These are phyloP conservation scores for Vitis amurensis DNA, from an alignment of 164 flowering plant species.

Conservation along the genomic window DNA sequence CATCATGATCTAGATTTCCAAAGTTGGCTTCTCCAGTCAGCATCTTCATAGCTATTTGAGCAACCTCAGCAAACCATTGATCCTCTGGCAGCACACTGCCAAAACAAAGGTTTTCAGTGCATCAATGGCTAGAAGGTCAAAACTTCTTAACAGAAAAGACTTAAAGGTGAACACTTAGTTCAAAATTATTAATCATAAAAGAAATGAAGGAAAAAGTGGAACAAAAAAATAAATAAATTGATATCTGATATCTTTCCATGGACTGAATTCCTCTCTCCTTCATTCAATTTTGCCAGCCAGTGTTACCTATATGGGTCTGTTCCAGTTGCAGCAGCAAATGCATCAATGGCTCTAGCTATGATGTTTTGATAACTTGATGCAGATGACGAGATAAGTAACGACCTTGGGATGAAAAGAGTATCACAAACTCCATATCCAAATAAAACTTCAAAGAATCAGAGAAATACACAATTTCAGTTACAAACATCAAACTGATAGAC, in stretches of 20 bases:
- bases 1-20: conserved; percentile 34
- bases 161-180: too few species aligned
- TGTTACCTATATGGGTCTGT: conserved; percentile 83
- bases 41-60: conserved; percentile 66
- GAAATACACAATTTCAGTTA: neutral
- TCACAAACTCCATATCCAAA: conserved; percentile 92
- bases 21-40: conserved; percentile 48
- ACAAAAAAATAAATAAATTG: neutral
- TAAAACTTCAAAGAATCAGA: conserved; percentile 63
- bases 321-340: conserved; percentile 64
- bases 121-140: neutral
- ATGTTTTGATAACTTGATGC: conserved; percentile 83
- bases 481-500: neutral
- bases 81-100: conserved; percentile 64
- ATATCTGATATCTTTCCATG: too few species aligned
- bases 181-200: too few species aligned
- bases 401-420: conserved; percentile 84
- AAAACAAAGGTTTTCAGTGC: neutral
- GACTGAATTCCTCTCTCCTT: neutral
- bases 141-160: too few species aligned
- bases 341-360: conserved; percentile 78
- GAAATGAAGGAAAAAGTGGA: neutral
- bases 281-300: conserved; percentile 14
- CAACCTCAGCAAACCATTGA: conserved; percentile 72
- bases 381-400: conserved; percentile 85